These are phyloP conservation scores for Penicillium roqueforti DNA, from an alignment of 495 filamentous ascomycete species.

Conservation along the genomic window DNA sequence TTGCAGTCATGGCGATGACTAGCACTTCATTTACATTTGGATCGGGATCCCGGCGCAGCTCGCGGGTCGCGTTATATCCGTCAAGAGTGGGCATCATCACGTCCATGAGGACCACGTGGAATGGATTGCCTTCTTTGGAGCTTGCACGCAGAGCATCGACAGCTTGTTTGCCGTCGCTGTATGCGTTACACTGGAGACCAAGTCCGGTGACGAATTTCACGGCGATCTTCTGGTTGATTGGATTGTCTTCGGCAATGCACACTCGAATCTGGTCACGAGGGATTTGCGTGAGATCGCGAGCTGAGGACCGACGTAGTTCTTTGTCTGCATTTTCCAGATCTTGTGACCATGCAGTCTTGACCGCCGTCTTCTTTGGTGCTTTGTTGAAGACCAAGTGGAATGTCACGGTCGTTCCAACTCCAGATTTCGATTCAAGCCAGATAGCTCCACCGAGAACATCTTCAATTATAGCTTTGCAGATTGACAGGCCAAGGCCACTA, in stretches of 20 bases:
- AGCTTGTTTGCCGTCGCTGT: conserved; percentile 78
- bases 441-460: conserved; percentile 84
- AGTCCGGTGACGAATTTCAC: conserved; percentile 82
- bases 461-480: conserved; percentile 92
- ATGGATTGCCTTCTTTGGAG: conserved; percentile 62
- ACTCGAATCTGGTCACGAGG: conserved; percentile 74
- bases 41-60: conserved; percentile 69
- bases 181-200: conserved; percentile 77
- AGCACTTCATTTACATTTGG: conserved; percentile 70
- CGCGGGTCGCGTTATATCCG: conserved; percentile 86
- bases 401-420: conserved; percentile 76
- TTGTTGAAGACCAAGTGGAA: conserved; percentile 83
- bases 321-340: conserved; percentile 30
- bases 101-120: conserved; percentile 83
- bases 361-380: conserved; percentile 55
- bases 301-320: conserved; percentile 25
- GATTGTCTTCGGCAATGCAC: conserved; percentile 89
- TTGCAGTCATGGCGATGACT: conserved; percentile 91
- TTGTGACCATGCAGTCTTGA: conserved; percentile 56
- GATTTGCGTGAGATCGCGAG: conserved; percentile 60
- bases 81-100: conserved; percentile 93
- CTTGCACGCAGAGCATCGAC: conserved; percentile 77
- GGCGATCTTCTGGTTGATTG: conserved; percentile 88
- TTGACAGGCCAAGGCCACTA: conserved; percentile 83
- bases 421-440: conserved; percentile 70